Evolutionary conservation across 176 grass and related monocot species (phyloP).

Genomic region (Avena atlantica): DNA sequence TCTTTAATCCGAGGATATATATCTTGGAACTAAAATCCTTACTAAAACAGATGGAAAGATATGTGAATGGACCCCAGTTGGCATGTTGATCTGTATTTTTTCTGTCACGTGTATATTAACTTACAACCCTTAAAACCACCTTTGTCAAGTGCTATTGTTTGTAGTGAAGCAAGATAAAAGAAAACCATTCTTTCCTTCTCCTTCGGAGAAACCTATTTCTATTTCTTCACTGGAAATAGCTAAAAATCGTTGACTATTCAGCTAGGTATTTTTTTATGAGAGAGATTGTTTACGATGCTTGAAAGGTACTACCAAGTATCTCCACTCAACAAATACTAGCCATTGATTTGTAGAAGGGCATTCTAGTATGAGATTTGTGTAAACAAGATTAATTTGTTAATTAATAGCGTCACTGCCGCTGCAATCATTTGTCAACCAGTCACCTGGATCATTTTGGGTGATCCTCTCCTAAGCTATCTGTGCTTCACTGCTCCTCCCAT

Average conservation of each 20-base stretch:
- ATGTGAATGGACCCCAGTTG: neutral
- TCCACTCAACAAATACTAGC: slow-evolving; percentile 2
- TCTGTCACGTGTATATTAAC: slow-evolving; percentile 9
- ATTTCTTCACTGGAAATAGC: neutral
- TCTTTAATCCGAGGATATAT: neutral
- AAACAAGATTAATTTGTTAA: slow-evolving; percentile 23
- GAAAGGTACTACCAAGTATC: slow-evolving; percentile 18
- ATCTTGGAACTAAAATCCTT: neutral
- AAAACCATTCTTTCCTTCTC: neutral
- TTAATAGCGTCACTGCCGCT: neutral
- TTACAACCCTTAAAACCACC: neutral
- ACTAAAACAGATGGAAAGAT: slow-evolving; percentile 11
- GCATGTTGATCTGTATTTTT: neutral
- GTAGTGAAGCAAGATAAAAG: neutral
- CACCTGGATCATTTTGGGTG: neutral
- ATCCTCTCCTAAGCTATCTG: neutral
- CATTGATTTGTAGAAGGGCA: neutral
- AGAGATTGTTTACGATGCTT: slow-evolving; percentile 3
- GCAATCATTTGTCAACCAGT: neutral
- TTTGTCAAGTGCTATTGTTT: slow-evolving; percentile 11
- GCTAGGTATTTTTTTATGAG: neutral
- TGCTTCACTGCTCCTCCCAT: neutral
- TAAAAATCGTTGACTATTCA: neutral
- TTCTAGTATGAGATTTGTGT: neutral
- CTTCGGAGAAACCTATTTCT: neutral